Base-by-base conservation (phyloP, 2,329 filamentous ascomycete genomes). In the Colletotrichum shisoi region DNA sequence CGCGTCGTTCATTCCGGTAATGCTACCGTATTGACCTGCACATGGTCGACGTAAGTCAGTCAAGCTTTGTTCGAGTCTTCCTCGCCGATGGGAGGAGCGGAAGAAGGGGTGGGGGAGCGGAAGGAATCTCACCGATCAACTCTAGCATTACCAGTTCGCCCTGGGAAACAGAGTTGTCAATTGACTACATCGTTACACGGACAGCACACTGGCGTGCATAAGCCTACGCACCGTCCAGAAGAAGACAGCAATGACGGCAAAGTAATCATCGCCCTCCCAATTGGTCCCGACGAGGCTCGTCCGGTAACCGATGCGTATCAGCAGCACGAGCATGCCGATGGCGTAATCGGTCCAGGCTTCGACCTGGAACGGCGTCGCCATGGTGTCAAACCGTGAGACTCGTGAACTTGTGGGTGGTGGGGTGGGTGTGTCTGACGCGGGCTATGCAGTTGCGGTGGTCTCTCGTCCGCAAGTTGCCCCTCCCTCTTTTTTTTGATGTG, bases 301-400 rank as follows among this genome's bases (percentile, higher is more conserved):
- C 37, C 80, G 72, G 4, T 78, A 76, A 63, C 76, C 76, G 63
- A 79, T 78, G 13, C 81, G 77, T 1, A 79, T 59, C 6, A 80
- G 68, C 3, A 82, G 68, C 5, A 82, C 70, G 12, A 76, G 2
- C 3, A 76, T 64, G 1, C 80, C 80, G 37, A 82, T 71, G 2
- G 73, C 77, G 53, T 80, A 82, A 63, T 82, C 80, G 19, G 73
- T 73, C 80, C 80, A 82, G n/a, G 79, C 79, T 69, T 82, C 80
- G 5, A 71, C 73, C 68, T 80, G 76, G 63, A 82, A 82, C 3
- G 80, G 79, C 7, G 78, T 79, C 24, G 73, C 73, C 75, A 76
- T 77, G 57, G 17, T 61, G 31, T 56, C 37, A 19, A 13, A 4
- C 9, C 15, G 15, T 6, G 57, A 17, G 27, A 31, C 27, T 31